Base-by-base conservation (phyloP, 2,329 filamentous ascomycete species). In the Scedosporium dehoogii region DNA sequence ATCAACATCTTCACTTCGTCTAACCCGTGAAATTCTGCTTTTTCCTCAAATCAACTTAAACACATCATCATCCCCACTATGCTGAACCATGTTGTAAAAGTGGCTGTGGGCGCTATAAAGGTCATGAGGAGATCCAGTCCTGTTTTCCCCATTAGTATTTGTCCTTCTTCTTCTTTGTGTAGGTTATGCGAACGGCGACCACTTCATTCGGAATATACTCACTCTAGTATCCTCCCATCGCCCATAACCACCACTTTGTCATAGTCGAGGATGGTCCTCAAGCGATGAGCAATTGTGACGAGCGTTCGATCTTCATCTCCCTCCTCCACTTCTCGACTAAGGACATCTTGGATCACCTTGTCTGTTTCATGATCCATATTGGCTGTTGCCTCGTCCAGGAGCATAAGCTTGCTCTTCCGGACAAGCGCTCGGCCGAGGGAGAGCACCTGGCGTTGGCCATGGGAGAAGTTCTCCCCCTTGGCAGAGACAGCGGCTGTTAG, bases 51-150 rank as follows among this genome's bases (percentile, higher is more conserved):
- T 60, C 33, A 38, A 42, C 48, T 56, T 51, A 27, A 66, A 44
- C 53, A 63, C 65, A 38, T 77, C 76, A 68, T 79, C 75, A 70
- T 83, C 81, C 1, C 80, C 81, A 62, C 81, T 83, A 63, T 83
- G 80, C 66, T 75, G 76, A 41, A 83, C 76, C 81, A 84, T 83
- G 48, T 82, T 79, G 63, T 79, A 80, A 66, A 84, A 83, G 41
- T 76, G 72, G 0, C 79, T 78, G 61, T 73, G 72, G 3, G 72
- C 69, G 48, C 73, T 67, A 64, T 79, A 82, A 46, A 83, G 69
- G 59, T 80, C 76, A 48, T 69, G 73, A 2, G 81, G 81, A 18
- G 76, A 76, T 6, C 80, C 81, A 18, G 73, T 70, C 64, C 77
- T 79, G 57, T 9, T 46, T 25, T 21, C 51, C 1, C 44, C 65